Conservation (phyloP, 176 grass and related monocot species). For the Cenchrus americanus region DNA sequence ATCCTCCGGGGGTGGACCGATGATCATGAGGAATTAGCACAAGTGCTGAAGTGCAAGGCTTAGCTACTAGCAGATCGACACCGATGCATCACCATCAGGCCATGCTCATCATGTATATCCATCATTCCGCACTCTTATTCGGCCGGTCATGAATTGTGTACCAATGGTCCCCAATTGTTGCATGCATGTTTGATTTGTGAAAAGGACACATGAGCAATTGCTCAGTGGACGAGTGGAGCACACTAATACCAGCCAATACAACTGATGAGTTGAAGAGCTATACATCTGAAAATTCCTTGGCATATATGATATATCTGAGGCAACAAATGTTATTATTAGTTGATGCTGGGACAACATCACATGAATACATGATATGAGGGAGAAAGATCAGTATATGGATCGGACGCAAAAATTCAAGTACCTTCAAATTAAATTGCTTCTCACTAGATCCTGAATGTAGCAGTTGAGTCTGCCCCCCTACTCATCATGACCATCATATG, state of each 20-base stretch:
- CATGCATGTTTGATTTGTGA: constrained; percentile 36
- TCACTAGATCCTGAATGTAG: constrained; percentile 48
- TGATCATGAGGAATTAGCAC: constrained; percentile 35
- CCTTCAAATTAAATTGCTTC: constrained; percentile 30
- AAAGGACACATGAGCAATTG: constrained; percentile 42
- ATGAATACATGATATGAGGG: constrained; percentile 41
- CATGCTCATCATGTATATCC: constrained; percentile 39
- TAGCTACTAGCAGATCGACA: constrained; percentile 64
- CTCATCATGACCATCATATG: constrained; percentile 23
- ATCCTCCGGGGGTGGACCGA: constrained; percentile 1
- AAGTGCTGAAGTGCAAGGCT: constrained; percentile 42
- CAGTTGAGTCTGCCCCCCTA: constrained; percentile 42
- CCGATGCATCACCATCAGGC: constrained; percentile 45
- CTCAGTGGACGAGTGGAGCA: constrained; percentile 46
- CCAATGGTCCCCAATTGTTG: constrained; percentile 43
- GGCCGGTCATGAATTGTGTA: constrained; percentile 5
- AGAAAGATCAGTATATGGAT: constrained; percentile 11
- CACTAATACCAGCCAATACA: constrained; percentile 48
- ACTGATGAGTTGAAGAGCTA: not conserved
- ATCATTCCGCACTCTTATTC: constrained; percentile 46
- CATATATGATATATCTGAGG: constrained; percentile 55
- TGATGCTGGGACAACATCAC: constrained; percentile 53
- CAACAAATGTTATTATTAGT: constrained; percentile 51
- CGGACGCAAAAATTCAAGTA: constrained; percentile 38
- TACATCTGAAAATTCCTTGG: constrained; percentile 32